These are phyloP conservation scores for Trichoderma atrobrunneum DNA, from an alignment of 2,329 filamentous ascomycete genomes.

Conservation along the genomic window DNA sequence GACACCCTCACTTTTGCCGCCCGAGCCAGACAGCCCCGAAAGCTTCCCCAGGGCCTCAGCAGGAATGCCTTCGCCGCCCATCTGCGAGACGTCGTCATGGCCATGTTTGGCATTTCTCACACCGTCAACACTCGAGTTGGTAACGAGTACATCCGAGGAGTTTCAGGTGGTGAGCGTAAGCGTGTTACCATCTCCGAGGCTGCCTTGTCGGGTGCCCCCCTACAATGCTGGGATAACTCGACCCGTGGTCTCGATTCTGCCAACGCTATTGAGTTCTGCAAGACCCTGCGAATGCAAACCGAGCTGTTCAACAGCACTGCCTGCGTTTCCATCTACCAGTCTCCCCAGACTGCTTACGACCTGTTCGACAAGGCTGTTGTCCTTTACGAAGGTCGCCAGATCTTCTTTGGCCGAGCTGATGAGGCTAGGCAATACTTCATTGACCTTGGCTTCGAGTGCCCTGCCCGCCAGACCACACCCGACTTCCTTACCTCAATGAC, in stretches of 20 bases:
- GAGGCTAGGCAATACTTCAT: constrained; percentile 64
- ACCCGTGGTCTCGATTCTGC: constrained; percentile 72
- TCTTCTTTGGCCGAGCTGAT: constrained; percentile 60
- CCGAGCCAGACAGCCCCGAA: constrained; percentile 61
- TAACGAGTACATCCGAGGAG: constrained; percentile 72
- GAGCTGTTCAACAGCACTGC: constrained; percentile 66
- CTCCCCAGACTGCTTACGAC: constrained; percentile 63
- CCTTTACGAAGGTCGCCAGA: constrained; percentile 59
- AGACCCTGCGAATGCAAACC: constrained; percentile 64
- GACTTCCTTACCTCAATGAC: constrained; percentile 74
- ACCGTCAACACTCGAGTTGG: constrained; percentile 71
- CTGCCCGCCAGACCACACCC: constrained; percentile 63
- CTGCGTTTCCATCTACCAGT: constrained; percentile 72
- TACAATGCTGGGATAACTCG: constrained; percentile 70
- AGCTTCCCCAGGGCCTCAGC: constrained; percentile 57
- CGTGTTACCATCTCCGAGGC: constrained; percentile 63
- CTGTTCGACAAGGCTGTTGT: constrained; percentile 59
- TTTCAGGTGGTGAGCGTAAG: constrained; percentile 71
- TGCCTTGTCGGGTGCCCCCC: constrained; percentile 54
- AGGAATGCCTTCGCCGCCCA: constrained; percentile 57
- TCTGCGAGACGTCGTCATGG: constrained; percentile 70
- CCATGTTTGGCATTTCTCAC: constrained; percentile 71
- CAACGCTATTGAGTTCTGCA: constrained; percentile 73
- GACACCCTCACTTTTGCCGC: constrained; percentile 79
- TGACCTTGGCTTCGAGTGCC: constrained; percentile 65